Evolutionary conservation across 2,329 filamentous ascomycete genomes (phyloP).

Genomic region (Penicillium sp.): DNA sequence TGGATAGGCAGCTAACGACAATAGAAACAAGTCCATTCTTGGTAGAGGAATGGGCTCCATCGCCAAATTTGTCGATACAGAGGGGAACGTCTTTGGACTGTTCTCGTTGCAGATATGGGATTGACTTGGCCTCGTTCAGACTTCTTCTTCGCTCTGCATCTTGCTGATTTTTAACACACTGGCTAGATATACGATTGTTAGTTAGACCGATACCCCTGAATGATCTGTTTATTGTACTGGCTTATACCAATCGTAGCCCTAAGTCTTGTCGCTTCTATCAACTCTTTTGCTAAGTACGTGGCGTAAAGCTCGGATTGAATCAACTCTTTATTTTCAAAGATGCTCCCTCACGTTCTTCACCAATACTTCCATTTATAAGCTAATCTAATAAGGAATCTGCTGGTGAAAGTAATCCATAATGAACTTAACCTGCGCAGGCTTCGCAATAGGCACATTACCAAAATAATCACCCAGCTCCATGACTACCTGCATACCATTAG

Average conservation of each 20-base stretch:
- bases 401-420: constrained; percentile 6
- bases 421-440: not conserved
- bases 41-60: constrained; percentile 2
- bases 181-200: not conserved
- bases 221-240: not conserved
- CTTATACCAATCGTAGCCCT: not conserved
- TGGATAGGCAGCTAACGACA: not conserved
- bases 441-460: not conserved
- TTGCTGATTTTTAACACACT: not conserved
- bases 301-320: not conserved
- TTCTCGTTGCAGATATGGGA: constrained; percentile 5
- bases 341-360: not conserved
- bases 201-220: not conserved
- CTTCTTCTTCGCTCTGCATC: not conserved
- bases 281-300: not conserved
- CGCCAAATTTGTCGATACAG: constrained; percentile 6
- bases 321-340: not conserved
- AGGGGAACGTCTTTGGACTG: constrained; percentile 5
- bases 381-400: not conserved
- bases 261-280: not conserved
- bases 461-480: constrained; percentile 5
- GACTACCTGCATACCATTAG: not conserved
- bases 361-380: too few species aligned
- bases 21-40: constrained; percentile 1
- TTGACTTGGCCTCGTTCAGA: not conserved